Percentiles rank a stretch among this genome's conserved stretches.
Conservation (phyloP, 2,329 filamentous ascomycete species). For the Grosmannia serpens region DNA sequence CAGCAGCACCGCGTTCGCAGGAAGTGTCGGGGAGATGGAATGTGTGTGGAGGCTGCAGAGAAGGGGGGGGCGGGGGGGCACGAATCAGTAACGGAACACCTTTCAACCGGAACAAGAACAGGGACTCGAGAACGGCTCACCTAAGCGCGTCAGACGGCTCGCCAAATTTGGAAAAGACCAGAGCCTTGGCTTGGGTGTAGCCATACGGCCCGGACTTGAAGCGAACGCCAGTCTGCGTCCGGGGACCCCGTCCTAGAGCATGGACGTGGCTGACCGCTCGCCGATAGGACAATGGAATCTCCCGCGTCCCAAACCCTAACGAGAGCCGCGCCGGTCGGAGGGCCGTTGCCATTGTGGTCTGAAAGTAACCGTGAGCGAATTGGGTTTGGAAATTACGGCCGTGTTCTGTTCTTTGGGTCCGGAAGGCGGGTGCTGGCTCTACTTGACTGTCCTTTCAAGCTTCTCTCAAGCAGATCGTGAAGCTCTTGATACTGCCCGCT, state of each 20-base stretch:
- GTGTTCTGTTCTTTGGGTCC: too few species aligned
- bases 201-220: slow-evolving; percentile 56
- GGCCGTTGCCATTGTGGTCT: slow-evolving; percentile 4
- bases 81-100: background rate
- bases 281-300: background rate
- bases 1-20: slow-evolving; percentile 55
- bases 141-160: slow-evolving; percentile 61
- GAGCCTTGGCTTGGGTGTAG: slow-evolving; percentile 75
- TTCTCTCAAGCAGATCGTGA: background rate
- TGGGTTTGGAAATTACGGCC: too few species aligned
- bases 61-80: background rate
- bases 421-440: too few species aligned
- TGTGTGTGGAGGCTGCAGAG: slow-evolving; percentile 52
- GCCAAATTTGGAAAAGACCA: slow-evolving; percentile 63
- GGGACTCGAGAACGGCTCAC: slow-evolving; percentile 23
- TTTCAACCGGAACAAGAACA: background rate
- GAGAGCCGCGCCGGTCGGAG: slow-evolving; percentile 5
- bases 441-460: too few species aligned
- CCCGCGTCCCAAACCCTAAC: background rate
- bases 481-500: background rate
- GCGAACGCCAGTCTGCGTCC: slow-evolving; percentile 17
- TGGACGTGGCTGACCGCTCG: background rate
- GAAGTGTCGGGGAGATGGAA: slow-evolving; percentile 65
- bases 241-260: background rate
- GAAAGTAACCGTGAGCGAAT: background rate